Conservation (phyloP, 805 yeast species). For the Candida stauntonica region DNA sequence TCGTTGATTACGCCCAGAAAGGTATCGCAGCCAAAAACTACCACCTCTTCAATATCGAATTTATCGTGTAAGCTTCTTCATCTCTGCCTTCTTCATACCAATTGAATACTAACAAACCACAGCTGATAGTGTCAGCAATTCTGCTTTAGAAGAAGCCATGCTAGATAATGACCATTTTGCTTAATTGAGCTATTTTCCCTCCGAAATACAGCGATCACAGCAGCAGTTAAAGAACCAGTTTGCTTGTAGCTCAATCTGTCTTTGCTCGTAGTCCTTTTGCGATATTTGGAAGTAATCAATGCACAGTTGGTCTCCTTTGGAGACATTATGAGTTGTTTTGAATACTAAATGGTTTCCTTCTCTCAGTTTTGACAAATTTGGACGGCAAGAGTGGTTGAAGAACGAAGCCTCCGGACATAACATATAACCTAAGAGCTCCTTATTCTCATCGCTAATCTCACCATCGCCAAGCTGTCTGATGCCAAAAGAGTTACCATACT, state of each 20-base stretch:
- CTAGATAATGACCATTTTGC: constrained; percentile 31
- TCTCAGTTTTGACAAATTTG: constrained; percentile 49
- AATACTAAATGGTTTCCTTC: constrained; percentile 37
- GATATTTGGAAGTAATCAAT: constrained; percentile 56
- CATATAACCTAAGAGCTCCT: constrained; percentile 56
- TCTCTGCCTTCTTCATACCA: background rate
- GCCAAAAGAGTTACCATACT: constrained; percentile 67
- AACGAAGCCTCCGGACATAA: constrained; percentile 60
- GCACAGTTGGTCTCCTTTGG: constrained; percentile 45
- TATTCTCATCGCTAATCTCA: constrained; percentile 38
- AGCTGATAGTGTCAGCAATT: constrained; percentile 34
- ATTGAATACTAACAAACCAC: constrained; percentile 7
- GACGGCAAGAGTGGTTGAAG: constrained; percentile 63
- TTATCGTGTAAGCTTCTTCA: constrained; percentile 28
- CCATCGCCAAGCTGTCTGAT: constrained; percentile 48
- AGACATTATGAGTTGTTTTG: constrained; percentile 36
- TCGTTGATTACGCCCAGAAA: background rate
- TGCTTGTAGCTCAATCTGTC: constrained; percentile 40
- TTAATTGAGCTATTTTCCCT: no score
- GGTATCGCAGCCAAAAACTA: background rate
- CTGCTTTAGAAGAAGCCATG: constrained; percentile 39
- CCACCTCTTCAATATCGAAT: constrained; percentile 27
- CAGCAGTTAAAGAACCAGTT: constrained; percentile 60
- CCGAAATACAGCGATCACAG: constrained; percentile 41
- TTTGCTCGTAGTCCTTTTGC: constrained; percentile 34